Evolutionary conservation across 148 eudicot genomes (phyloP).

Genomic region (Gaultheria prostrata): DNA sequence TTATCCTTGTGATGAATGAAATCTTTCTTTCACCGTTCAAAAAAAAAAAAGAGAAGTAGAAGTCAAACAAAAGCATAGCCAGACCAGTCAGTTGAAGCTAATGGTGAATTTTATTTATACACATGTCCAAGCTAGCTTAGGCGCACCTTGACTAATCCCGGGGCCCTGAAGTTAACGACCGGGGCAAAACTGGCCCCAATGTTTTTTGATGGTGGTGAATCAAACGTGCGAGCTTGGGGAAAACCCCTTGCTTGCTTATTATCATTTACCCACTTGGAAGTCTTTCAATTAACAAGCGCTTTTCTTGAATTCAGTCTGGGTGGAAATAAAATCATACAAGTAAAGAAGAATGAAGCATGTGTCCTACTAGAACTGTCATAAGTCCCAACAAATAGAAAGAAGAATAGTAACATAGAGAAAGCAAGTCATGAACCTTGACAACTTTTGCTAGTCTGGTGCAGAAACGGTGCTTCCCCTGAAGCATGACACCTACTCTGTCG

Average conservation of each 20-base stretch:
- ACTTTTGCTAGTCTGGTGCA: constrained; percentile 56
- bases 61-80: background rate
- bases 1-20: no score
- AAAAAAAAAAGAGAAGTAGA: background rate
- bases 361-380: background rate
- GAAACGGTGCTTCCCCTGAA: constrained; percentile 67
- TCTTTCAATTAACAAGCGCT: background rate
- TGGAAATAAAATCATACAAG: background rate
- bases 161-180: background rate
- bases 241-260: background rate
- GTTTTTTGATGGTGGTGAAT: background rate
- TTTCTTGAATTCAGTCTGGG: background rate
- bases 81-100: background rate
- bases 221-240: background rate
- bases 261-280: background rate
- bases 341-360: background rate
- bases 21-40: no score
- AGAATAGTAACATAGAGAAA: background rate
- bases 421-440: constrained; percentile 43
- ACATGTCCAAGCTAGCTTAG: background rate
- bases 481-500: constrained; percentile 66
- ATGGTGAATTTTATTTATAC: background rate
- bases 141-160: background rate
- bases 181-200: background rate
- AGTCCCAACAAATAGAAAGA: background rate